These are phyloP conservation scores for Piper betle DNA, from an alignment of 164 flowering plant species.

Conservation along the genomic window DNA sequence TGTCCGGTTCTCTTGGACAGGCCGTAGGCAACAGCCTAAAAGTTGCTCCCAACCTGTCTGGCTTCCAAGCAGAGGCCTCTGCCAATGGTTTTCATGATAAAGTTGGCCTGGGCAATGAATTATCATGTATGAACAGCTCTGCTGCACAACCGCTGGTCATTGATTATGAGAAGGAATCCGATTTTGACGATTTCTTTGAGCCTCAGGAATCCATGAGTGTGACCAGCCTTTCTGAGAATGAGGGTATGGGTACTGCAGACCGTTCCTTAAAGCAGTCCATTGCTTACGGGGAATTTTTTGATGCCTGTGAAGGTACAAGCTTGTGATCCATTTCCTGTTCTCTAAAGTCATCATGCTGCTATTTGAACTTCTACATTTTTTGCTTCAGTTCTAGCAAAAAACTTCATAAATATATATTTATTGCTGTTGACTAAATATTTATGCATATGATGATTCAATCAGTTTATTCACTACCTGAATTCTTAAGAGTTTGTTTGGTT, in stretches of 20 bases:
- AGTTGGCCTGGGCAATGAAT: slow-evolving; percentile 3
- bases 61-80: slow-evolving; percentile 2
- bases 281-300: slow-evolving; percentile 54
- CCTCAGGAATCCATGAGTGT: slow-evolving; percentile 52
- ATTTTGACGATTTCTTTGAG: slow-evolving; percentile 51
- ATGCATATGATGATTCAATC: too few species aligned
- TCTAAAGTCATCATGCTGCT: neutral
- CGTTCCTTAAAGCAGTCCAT: slow-evolving; percentile 22
- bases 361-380: too few species aligned
- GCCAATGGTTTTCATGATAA: slow-evolving; percentile 13
- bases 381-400: too few species aligned
- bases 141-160: slow-evolving; percentile 9
- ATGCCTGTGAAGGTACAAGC: slow-evolving; percentile 81
- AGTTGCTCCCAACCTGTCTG: neutral
- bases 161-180: slow-evolving; percentile 21
- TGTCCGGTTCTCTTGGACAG: too few species aligned
- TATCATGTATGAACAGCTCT: slow-evolving; percentile 6
- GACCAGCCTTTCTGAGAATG: slow-evolving; percentile 37
- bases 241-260: slow-evolving; percentile 33
- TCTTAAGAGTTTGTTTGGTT: too few species aligned
- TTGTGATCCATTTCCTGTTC: neutral
- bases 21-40: too few species aligned
- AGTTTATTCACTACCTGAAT: too few species aligned
- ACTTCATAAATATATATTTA: too few species aligned
- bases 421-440: too few species aligned